Percentiles rank a stretch among this genome's conserved stretches.
These are phyloP conservation scores for Oryza rufipogon DNA, from an alignment of 176 grass and related monocot genomes.

Conservation along the genomic window DNA sequence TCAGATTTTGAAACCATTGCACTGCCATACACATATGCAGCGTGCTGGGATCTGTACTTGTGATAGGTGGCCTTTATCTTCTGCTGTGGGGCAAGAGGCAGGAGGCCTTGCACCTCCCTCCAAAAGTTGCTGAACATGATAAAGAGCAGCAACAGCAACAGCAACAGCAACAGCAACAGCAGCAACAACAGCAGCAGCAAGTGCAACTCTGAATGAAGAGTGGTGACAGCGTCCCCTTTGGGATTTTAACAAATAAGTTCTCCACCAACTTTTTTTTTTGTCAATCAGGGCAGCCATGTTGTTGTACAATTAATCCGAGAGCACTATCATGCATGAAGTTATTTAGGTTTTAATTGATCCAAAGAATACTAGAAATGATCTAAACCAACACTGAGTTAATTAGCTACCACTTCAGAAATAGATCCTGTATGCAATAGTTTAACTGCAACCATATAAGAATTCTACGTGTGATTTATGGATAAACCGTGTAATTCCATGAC, in stretches of 20 bases:
- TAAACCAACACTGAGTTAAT: constrained; percentile 1
- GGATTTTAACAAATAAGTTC: constrained; percentile 50
- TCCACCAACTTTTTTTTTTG: constrained; percentile 24
- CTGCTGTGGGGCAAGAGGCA: constrained; percentile 89
- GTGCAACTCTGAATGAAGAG: constrained; percentile 53
- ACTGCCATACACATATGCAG: constrained; percentile 40
- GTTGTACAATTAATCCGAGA: constrained; percentile 11
- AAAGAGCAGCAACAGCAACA: constrained; percentile 55
- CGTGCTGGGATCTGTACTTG: constrained; percentile 67
- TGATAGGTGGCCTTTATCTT: constrained; percentile 78
- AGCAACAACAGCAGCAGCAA: constrained; percentile 59
- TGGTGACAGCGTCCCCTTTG: background rate
- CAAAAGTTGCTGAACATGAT: constrained; percentile 47
- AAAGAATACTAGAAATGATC: constrained; percentile 28
- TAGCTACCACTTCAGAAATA: background rate
- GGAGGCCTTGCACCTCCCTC: constrained; percentile 49
- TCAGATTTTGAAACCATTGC: background rate
- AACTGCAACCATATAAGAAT: background rate
- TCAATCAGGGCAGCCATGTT: background rate
- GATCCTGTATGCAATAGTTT: background rate
- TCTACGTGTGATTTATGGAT: background rate
- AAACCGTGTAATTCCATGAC: background rate
- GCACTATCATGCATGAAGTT: background rate
- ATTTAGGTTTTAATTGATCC: constrained; percentile 43
- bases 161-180: constrained; percentile 42